Base-by-base conservation (phyloP, 2,329 filamentous ascomycete genomes). In the Blastomyces emzantsi region DNA sequence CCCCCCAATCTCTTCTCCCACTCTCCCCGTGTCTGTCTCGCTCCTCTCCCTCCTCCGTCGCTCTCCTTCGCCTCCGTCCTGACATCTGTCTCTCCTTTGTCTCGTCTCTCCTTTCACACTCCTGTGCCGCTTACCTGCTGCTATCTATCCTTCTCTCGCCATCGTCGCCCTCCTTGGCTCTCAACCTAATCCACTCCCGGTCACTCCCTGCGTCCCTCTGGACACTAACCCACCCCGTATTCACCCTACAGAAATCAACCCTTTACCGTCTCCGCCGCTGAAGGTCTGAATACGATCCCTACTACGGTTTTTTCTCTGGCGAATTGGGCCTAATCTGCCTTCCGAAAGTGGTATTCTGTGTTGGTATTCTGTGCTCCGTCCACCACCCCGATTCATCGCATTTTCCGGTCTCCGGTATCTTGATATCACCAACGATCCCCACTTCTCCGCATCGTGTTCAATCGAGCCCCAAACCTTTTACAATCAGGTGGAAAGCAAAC, bases 301-400 rank as follows among this genome's bases (percentile, higher is more conserved):
- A 11, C 25, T 41, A 66, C 67, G 66, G 65, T 61, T 67, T 65
- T 66, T 70, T 54, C 65, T 62, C 56, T 39, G 30, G 43, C 61
- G 54, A 58, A 61, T 62, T 61, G 60, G 41, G 43, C 56, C 60
- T 62, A 25, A 45, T 43, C 60, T 51, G 57, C 43, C 39, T 33
- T 58, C 43, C 43, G 39, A 39, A 62, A 47, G 30, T 22, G 45
- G 22, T 17, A 55, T 56, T 17, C 15, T 39, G 22, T 22, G 19
- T 60, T 22, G 45, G 17, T 17, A 55, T 56, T 17, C n/a, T 39
- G 22, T 22, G 19, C 56, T 28, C 54, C 47, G n/a, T 36, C 41
- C n/a, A 17, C 39, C 47, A 45, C 33, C 22, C 39, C 43, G 43
- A 22, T 60, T 62, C 22, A 30, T 57, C 33, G 41, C 41, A 57